Evolutionary conservation across 2,329 filamentous ascomycete species (phyloP), one percentile per base, ranked within the genome.

Genomic region (Aspergillus pseudoglaucus): DNA sequence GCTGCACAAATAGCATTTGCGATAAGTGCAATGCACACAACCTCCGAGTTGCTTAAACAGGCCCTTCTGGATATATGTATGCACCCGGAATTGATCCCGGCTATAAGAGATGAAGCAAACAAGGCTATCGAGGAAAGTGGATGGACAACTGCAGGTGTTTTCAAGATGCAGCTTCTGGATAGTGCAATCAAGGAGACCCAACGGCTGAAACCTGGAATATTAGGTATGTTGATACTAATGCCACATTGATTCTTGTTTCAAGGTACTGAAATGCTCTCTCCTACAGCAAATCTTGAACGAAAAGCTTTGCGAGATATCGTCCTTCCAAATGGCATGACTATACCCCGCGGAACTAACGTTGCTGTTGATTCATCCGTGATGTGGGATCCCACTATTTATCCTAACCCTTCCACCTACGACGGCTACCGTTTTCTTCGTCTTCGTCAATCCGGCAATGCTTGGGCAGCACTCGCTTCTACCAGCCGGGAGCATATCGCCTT

Each of bases 101-200:
- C 23, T 42, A 27, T 42, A 12, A 42, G 51, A 4, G 48, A 53
- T 14, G 53, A 56, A 44, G 45, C 44, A 33, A 22, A 25, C 6
- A 15, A 45, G 10, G 52, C 33, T 6, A 20, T 54, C 3, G 30
- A 40, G 14, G 47, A 46, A 15, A 47, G 35, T 18, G 53, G 45
- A 33, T 47, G 50, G 44, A 45, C 39, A 30, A 46, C 47, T 10
- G 44, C 51, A 2, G 53, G 48, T 3, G 8, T 57, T 17, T 46
- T 54, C 46, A 44, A 60, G 45, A 51, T 60, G 55, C 27, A 60
- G 44, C 35, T 50, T 4, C 23, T 57, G 39, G 54, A 57, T 15
- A 55, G 54, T 42, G 52, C 44, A n/a, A 39, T 57, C 15, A 53
- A 55, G 23, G 54, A 55, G 33, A 52, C 44, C 14, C 53, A 51